phyloP scores from a whole-genome alignment of 2,329 filamentous ascomycete species.

The Aspergillus chevalieri region DNA sequence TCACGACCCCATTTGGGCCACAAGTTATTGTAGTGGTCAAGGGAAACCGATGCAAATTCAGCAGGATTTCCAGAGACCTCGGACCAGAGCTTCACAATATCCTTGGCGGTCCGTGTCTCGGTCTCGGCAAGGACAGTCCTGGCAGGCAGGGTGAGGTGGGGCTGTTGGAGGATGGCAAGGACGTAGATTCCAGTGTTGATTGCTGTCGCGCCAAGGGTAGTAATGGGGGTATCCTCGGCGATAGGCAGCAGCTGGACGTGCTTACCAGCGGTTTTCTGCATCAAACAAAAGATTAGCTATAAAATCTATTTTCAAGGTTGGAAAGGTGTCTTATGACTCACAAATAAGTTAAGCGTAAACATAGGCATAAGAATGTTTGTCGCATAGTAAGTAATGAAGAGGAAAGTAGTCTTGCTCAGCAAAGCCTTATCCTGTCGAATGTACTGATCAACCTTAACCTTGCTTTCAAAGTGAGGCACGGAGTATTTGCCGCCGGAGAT shows the following conservation, averaged over 20 bases:
- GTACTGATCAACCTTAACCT: conserved; percentile 35
- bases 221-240: background rate
- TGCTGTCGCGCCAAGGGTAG: background rate
- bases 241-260: conserved; percentile 1
- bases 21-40: conserved; percentile 22
- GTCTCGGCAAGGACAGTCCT: conserved; percentile 1
- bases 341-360: conserved; percentile 19
- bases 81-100: conserved; percentile 1
- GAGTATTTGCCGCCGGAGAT: conserved; percentile 27
- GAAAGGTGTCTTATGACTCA: background rate
- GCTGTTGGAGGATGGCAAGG: conserved; percentile 2
- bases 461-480: conserved; percentile 40
- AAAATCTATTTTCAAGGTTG: too few relatives aligned
- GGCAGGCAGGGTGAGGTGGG: background rate
- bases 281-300: too few relatives aligned
- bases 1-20: conserved; percentile 26
- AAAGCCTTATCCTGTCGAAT: conserved; percentile 33
- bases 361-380: conserved; percentile 25
- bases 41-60: conserved; percentile 18
- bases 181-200: conserved; percentile 3
- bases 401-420: conserved; percentile 36
- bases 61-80: background rate
- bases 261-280: conserved; percentile 1
- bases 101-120: background rate
- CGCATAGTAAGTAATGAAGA: conserved; percentile 34